Evolutionary conservation across 2,329 filamentous ascomycete species (phyloP).

Genomic region (Ceratocystis variospora): DNA sequence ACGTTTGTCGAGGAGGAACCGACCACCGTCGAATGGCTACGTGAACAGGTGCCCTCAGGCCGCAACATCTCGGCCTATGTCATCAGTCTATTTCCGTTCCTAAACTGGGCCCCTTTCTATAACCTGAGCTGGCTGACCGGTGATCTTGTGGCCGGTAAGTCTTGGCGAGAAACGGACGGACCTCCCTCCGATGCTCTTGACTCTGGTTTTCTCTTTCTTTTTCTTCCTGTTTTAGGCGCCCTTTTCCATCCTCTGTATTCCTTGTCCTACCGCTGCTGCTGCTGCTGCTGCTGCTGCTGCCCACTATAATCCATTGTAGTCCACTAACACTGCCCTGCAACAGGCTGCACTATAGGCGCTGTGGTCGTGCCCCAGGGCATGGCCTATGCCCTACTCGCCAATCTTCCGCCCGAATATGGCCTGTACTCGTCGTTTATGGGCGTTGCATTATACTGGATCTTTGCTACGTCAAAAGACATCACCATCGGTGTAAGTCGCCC

Average conservation of each 20-base stretch:
- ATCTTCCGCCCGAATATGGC: conserved; percentile 36
- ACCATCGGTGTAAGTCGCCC: conserved; percentile 64
- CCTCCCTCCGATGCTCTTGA: neutral
- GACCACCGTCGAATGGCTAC: conserved; percentile 57
- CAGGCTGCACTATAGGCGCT: conserved; percentile 35
- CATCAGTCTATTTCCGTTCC: conserved; percentile 68
- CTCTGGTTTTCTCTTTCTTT: too few relatives aligned
- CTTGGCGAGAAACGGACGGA: neutral
- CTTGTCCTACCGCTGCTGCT: neutral
- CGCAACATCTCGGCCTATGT: conserved; percentile 46
- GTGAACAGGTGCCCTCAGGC: conserved; percentile 45
- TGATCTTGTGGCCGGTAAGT: conserved; percentile 62
- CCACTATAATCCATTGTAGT: neutral
- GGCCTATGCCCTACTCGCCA: conserved; percentile 38
- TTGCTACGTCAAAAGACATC: conserved; percentile 96
- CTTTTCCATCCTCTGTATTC: neutral
- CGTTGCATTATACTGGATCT: conserved; percentile 90
- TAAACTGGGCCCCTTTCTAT: conserved; percentile 78
- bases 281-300: neutral
- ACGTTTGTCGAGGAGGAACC: conserved; percentile 70
- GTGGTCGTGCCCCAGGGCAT: conserved; percentile 43
- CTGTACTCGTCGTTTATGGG: conserved; percentile 80
- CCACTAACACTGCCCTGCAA: neutral
- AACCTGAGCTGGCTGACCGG: conserved; percentile 80
- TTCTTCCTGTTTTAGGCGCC: neutral